Evolutionary conservation across 176 grass and related monocot species (phyloP).

Genomic region (Hsuehochloa calcarea): DNA sequence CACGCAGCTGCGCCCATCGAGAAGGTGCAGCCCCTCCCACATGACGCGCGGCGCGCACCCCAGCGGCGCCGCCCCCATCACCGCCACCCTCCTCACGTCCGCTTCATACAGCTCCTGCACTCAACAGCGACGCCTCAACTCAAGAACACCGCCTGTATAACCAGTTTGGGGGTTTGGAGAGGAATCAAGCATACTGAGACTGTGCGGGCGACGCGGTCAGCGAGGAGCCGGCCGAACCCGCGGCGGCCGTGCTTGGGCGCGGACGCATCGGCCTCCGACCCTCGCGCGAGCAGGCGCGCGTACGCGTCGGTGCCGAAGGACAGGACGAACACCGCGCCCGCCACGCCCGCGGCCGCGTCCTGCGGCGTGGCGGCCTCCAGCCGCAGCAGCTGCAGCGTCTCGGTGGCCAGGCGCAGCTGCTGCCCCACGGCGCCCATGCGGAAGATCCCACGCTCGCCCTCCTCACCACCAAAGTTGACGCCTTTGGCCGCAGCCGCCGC

Average conservation of each 20-base stretch:
- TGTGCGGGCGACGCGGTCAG: constrained; percentile 43
- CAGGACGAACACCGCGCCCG: constrained; percentile 50
- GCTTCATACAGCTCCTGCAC: constrained; percentile 60
- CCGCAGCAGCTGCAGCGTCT: constrained; percentile 61
- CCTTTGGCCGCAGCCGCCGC: constrained; percentile 22
- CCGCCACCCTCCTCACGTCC: constrained; percentile 54
- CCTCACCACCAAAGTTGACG: constrained; percentile 55
- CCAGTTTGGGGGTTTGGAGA: neutral
- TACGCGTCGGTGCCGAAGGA: constrained; percentile 78
- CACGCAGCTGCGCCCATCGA: too few species aligned
- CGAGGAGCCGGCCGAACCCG: constrained; percentile 29
- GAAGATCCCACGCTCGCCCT: constrained; percentile 34
- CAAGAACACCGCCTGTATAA: neutral
- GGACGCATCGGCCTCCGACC: constrained; percentile 20
- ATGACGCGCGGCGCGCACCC: too few species aligned
- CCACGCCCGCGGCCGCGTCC: neutral
- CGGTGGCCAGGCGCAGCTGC: constrained; percentile 61
- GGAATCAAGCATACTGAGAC: constrained; percentile 9
- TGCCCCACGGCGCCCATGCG: constrained; percentile 38
- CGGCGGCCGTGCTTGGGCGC: constrained; percentile 57
- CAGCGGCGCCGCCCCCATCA: constrained; percentile 53
- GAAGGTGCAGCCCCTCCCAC: too few species aligned
- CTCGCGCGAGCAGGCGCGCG: constrained; percentile 3
- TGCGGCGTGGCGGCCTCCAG: constrained; percentile 37
- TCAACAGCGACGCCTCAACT: neutral